Conservation (phyloP, 1,139 yeast species). For the Spathaspora sp. region DNA sequence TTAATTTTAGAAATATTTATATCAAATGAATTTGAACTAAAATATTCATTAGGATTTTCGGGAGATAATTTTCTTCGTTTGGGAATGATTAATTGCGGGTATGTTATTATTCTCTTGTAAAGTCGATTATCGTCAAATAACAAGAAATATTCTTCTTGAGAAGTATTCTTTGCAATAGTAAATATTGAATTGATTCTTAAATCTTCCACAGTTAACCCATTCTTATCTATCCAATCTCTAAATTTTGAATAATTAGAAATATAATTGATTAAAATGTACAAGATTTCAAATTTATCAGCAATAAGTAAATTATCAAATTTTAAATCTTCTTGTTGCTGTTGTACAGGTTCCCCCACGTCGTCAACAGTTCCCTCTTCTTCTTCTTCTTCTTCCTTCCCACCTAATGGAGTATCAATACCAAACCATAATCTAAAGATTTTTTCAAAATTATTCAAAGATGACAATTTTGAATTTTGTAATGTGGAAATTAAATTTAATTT, state of each 20-base stretch:
- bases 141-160: slow-evolving; percentile 36
- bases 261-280: slow-evolving; percentile 41
- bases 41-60: slow-evolving; percentile 30
- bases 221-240: slow-evolving; percentile 44
- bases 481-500: slow-evolving; percentile 39
- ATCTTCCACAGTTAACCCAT: slow-evolving; percentile 29
- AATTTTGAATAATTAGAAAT: slow-evolving; percentile 37
- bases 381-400: slow-evolving; percentile 25
- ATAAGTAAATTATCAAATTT: slow-evolving; percentile 39
- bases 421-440: slow-evolving; percentile 45
- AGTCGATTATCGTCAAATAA: slow-evolving; percentile 46
- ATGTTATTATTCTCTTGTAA: slow-evolving; percentile 38
- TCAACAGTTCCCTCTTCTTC: slow-evolving; percentile 14
- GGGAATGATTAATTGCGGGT: slow-evolving; percentile 38
- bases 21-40: slow-evolving; percentile 31
- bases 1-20: slow-evolving; percentile 19
- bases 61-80: slow-evolving; percentile 39
- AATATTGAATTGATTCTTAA: slow-evolving; percentile 27
- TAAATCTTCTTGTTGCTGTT: slow-evolving; percentile 15
- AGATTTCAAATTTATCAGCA: slow-evolving; percentile 45
- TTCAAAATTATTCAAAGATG: slow-evolving; percentile 43
- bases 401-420: slow-evolving; percentile 38
- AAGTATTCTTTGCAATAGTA: slow-evolving; percentile 13
- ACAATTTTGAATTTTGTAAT: slow-evolving; percentile 29
- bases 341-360: slow-evolving; percentile 9